Conservation (phyloP, 1,284 basidiomycete species). For the Puccinia triticina region DNA sequence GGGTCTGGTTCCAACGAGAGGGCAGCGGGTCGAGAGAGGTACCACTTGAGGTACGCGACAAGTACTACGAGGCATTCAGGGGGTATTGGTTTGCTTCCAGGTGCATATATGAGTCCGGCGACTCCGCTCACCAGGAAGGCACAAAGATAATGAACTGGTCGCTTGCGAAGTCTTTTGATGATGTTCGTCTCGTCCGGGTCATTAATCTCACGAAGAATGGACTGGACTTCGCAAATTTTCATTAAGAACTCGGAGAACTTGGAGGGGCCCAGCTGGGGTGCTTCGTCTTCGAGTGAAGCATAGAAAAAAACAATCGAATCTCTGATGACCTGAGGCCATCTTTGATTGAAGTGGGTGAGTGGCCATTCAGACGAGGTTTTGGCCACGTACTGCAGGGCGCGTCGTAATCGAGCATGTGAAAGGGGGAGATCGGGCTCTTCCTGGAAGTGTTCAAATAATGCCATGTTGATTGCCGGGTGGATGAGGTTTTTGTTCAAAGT, state of each 20-base stretch:
- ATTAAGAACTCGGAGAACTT: neutral
- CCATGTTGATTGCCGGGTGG: neutral
- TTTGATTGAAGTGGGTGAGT: neutral
- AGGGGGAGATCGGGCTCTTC: neutral
- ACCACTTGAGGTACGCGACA: neutral
- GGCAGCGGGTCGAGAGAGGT: neutral
- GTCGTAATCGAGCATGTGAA: conserved; percentile 4
- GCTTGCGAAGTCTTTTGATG: neutral
- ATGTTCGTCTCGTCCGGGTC: neutral
- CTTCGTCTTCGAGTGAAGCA: neutral
- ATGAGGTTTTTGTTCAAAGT: neutral
- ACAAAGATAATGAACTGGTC: neutral
- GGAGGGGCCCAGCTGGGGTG: neutral
- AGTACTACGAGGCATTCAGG: neutral
- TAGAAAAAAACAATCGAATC: neutral
- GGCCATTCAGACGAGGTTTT: conserved; percentile 2
- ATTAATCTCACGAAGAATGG: neutral
- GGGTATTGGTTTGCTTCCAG: neutral
- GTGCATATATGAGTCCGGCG: neutral
- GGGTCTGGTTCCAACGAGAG: neutral
- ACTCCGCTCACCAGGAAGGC: conserved; percentile 10
- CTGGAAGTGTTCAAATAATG: conserved; percentile 16
- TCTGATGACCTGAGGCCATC: conserved; percentile 17
- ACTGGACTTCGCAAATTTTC: neutral
- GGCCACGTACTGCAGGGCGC: conserved; percentile 11